phyloP scores from a whole-genome alignment of 2,329 filamentous ascomycete species.

The Colletotrichum chlorophyti region DNA sequence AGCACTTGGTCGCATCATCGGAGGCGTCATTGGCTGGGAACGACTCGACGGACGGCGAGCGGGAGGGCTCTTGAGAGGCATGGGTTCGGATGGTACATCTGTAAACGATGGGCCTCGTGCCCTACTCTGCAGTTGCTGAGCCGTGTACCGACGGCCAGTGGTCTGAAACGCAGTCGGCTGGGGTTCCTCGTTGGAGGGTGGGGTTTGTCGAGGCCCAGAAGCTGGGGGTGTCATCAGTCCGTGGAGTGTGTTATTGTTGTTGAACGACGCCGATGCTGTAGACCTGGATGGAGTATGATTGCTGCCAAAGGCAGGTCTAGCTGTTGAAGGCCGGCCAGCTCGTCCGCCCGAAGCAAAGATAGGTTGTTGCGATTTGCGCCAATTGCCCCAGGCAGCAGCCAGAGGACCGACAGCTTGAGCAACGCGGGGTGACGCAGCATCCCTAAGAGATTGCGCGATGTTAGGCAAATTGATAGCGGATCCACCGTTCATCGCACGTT shows the following conservation, averaged over 20 bases:
- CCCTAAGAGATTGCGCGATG: conserved; percentile 76
- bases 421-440: conserved; percentile 81
- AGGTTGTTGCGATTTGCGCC: conserved; percentile 75
- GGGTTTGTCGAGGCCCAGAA: conserved; percentile 71
- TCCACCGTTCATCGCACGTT: conserved; percentile 77
- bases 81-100: conserved; percentile 47
- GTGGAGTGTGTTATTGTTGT: conserved; percentile 68
- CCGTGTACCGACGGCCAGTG: conserved; percentile 64
- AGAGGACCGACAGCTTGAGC: conserved; percentile 79
- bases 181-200: conserved; percentile 48
- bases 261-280: conserved; percentile 50
- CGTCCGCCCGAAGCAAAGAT: conserved; percentile 46
- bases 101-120: conserved; percentile 39
- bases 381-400: conserved; percentile 95
- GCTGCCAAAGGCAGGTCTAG: conserved; percentile 42
- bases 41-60: conserved; percentile 45
- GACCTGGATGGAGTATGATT: conserved; percentile 65
- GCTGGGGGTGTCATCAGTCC: conserved; percentile 91
- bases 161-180: conserved; percentile 68
- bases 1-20: conserved; percentile 63
- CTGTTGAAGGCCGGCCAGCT: conserved; percentile 3
- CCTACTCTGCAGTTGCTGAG: conserved; percentile 53
- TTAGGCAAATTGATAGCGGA: conserved; percentile 74
- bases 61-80: conserved; percentile 48
- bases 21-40: conserved; percentile 61